Evolutionary conservation across 176 grass and related monocot genomes (phyloP).

Genomic region (Rhynchospora tenuis): DNA sequence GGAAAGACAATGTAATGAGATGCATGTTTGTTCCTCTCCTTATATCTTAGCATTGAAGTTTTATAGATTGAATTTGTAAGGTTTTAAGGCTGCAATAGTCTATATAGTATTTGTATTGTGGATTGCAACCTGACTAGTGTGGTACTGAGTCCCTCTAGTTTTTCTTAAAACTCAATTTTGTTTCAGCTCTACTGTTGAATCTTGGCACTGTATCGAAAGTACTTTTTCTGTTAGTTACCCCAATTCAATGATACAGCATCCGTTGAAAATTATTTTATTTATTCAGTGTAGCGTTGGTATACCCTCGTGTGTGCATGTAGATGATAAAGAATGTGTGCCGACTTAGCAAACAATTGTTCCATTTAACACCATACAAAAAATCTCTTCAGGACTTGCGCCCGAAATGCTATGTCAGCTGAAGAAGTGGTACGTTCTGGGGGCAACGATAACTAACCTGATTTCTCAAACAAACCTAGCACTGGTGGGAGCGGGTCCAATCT

Average conservation of each 20-base stretch:
- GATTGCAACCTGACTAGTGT: not conserved
- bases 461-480: conserved; percentile 46
- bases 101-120: not conserved
- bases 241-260: not conserved
- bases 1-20: conserved; percentile 93
- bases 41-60: not conserved
- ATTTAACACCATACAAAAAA: conserved; percentile 22
- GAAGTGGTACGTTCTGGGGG: conserved; percentile 67
- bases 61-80: not conserved
- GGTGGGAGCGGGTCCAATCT: conserved; percentile 67
- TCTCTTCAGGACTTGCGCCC: conserved; percentile 64
- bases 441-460: conserved; percentile 32
- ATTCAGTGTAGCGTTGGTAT: not conserved
- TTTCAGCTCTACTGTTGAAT: not conserved
- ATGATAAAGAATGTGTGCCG: not conserved
- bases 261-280: not conserved
- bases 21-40: conserved; percentile 61
- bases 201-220: not conserved
- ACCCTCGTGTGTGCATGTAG: not conserved
- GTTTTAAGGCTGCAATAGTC: not conserved
- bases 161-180: not conserved
- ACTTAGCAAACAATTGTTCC: not conserved
- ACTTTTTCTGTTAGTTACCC: not conserved
- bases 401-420: conserved; percentile 88
- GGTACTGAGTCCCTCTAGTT: not conserved